These are phyloP conservation scores for Colletotrichum truncatum DNA, from an alignment of 2,329 filamentous ascomycete species.

Conservation along the genomic window DNA sequence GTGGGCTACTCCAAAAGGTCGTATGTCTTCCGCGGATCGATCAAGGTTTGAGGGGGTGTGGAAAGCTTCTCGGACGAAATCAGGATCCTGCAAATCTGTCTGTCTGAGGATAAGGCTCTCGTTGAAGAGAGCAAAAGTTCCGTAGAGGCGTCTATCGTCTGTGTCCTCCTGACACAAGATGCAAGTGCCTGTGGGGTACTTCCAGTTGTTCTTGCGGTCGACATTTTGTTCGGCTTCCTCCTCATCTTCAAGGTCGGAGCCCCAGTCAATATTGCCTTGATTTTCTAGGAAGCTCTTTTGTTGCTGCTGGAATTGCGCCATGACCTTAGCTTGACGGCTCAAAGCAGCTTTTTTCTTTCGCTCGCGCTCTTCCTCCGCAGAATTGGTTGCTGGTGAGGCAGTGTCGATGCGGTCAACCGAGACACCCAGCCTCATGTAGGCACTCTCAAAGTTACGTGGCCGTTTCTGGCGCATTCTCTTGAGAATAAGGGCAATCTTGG, in stretches of 20 bases:
- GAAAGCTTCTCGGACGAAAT: constrained; percentile 85
- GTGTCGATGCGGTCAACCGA: constrained; percentile 83
- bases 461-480: constrained; percentile 86
- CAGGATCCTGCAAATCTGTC: constrained; percentile 82
- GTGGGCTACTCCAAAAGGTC: constrained; percentile 90
- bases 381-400: constrained; percentile 77
- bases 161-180: constrained; percentile 97
- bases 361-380: constrained; percentile 78
- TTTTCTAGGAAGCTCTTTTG: constrained; percentile 94
- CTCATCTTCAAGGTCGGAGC: constrained; percentile 77
- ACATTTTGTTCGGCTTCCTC: constrained; percentile 75
- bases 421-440: constrained; percentile 71
- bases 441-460: constrained; percentile 75
- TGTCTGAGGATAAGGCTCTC: constrained; percentile 88
- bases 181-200: constrained; percentile 91
- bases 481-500: constrained; percentile 85
- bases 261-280: constrained; percentile 89
- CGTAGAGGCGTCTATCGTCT: constrained; percentile 87
- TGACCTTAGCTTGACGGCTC: constrained; percentile 90
- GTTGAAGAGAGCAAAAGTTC: constrained; percentile 89
- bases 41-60: constrained; percentile 85
- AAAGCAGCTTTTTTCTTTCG: constrained; percentile 90
- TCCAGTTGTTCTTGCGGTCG: constrained; percentile 80
- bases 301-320: constrained; percentile 98
- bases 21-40: constrained; percentile 80